Evolutionary conservation across 805 yeast species (phyloP), one percentile per base, ranked within the genome.

Genomic region (Cyberlindnera subsufficiens): DNA sequence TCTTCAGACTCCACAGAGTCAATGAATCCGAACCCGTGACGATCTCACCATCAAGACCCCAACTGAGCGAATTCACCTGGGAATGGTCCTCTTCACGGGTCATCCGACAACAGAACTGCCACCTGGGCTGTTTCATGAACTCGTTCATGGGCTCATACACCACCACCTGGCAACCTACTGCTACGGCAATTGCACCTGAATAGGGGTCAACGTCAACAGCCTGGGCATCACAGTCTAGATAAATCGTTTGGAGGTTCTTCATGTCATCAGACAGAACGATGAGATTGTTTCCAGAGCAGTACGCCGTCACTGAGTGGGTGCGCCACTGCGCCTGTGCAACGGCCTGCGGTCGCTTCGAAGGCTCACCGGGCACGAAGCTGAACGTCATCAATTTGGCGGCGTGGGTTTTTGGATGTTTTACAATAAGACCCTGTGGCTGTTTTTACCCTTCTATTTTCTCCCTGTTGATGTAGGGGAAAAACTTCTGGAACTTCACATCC

Each of bases 201-300:
- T 58, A 52, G 1, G 70, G 54, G 54, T 86, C 80, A 37, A 90
- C 71, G 44, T 79, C 82, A 4, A 89, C 80, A 1, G 83, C 78
- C 19, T 56, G 55, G 15, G 91, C 81, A 55, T 86, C 96, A 2
- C 66, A 48, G 10, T 78, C 80, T 18, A 88, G 66, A 52, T 85
- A 85, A 1, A 88, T 65, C 0, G 96, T 88, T 61, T 91, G 98
- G 15, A 89, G 63, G 46, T 82, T 65, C 19, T 65, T 61, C 44
- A 71, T 66, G 37, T 72, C 67, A 46, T 75, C 72, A 7, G 82
- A 69, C 3, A 81, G 58, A 5, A 85, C 72, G 30, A 91, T 84
- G 51, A 91, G 68, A 59, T 87, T 88, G 64, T 88, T 88, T 0
- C 96, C 97, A 1, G 96, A 86, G 44, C 89, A 85, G 59, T 91